Evolutionary conservation across 257 asterid species (phyloP).

Genomic region (Nicotiana otophora): DNA sequence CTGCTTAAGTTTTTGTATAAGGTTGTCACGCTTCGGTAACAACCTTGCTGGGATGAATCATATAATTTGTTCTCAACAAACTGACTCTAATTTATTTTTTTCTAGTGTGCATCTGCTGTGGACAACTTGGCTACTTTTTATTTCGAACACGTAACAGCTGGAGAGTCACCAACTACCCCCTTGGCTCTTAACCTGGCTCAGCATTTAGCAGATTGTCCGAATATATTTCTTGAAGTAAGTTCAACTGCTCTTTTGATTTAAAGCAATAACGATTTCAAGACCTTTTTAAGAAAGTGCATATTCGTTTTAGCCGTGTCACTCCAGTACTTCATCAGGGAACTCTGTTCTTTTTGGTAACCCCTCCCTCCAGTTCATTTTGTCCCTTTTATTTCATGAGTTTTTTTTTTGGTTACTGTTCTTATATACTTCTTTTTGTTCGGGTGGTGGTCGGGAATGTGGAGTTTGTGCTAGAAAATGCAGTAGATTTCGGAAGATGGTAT

Average conservation of each 20-base stretch:
- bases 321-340: background rate
- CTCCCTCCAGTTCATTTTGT: background rate
- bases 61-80: background rate
- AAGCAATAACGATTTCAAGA: background rate
- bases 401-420: background rate
- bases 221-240: conserved; percentile 81
- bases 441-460: background rate
- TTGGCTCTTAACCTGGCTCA: conserved; percentile 75
- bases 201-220: conserved; percentile 79
- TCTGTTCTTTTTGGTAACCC: background rate
- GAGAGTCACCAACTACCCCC: conserved; percentile 67
- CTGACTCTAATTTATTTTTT: background rate
- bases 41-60: background rate
- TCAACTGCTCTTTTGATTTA: conserved; percentile 1
- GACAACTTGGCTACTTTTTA: conserved; percentile 86
- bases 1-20: background rate
- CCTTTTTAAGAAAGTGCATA: background rate
- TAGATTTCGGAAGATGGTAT: background rate
- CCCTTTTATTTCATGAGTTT: conserved; percentile 4
- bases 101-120: conserved; percentile 88
- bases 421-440: background rate
- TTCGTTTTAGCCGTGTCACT: background rate
- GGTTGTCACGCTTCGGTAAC: background rate
- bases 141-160: conserved; percentile 75
- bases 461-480: background rate